Conservation (phyloP, 805 yeast species). For the Candida quercuum region DNA sequence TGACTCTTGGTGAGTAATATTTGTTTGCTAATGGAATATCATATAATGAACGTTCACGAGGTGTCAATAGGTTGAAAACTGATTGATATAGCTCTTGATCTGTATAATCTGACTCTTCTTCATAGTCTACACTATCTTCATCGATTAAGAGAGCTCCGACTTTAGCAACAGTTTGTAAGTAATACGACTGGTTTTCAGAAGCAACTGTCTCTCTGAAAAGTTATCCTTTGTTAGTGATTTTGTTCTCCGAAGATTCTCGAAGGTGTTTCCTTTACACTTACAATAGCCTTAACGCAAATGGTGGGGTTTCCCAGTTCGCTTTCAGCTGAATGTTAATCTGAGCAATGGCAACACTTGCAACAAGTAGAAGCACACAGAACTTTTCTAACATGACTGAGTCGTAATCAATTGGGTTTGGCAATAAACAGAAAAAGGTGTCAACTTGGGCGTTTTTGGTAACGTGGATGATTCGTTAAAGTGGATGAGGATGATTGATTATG, state of each 20-base stretch:
- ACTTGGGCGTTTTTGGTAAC: neutral
- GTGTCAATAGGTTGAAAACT: conserved; percentile 13
- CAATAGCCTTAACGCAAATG: conserved; percentile 22
- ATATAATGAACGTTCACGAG: conserved; percentile 16
- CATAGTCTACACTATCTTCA: conserved; percentile 8
- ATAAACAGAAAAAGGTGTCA: neutral
- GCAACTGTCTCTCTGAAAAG: conserved; percentile 20
- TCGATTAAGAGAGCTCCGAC: conserved; percentile 9
- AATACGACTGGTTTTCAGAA: conserved; percentile 20
- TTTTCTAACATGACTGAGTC: neutral
- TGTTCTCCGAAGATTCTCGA: too few species aligned
- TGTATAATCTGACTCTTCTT: conserved; percentile 1
- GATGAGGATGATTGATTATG: too few species aligned
- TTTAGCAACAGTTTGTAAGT: conserved; percentile 5
- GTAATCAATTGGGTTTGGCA: neutral
- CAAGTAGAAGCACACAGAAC: neutral
- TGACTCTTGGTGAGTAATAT: conserved; percentile 54
- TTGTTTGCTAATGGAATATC: conserved; percentile 29
- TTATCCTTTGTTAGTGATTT: conserved; percentile 2
- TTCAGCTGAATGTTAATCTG: conserved; percentile 18
- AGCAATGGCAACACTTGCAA: neutral
- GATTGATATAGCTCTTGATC: conserved; percentile 17
- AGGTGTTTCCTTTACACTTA: too few species aligned
- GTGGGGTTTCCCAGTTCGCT: conserved; percentile 25
- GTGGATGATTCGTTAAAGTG: too few species aligned